Conservation (phyloP, 1,139 yeast species). For the Saccharomyces hybrid region DNA sequence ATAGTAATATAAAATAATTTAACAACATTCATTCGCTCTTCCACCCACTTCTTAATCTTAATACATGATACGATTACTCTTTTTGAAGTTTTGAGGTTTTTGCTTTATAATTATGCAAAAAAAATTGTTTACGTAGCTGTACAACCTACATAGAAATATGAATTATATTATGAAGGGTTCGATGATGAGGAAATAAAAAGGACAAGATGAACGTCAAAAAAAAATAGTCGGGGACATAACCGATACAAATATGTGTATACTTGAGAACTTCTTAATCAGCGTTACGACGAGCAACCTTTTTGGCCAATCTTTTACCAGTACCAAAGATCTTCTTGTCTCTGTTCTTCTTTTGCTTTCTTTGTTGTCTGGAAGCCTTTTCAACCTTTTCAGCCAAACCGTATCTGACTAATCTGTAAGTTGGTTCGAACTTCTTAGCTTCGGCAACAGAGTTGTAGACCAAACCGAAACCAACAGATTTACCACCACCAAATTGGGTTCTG, state of each 20-base stretch:
- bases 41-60: neutral
- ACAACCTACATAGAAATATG: neutral
- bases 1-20: too few relatives aligned
- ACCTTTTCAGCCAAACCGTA: constrained; percentile 93
- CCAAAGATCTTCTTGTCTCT: constrained; percentile 98
- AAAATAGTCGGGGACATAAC: neutral
- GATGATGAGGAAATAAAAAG: neutral
- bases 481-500: constrained; percentile 99
- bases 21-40: neutral
- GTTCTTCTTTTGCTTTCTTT: constrained; percentile 99
- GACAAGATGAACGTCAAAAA: neutral
- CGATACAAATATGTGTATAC: neutral
- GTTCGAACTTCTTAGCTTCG: constrained; percentile 97
- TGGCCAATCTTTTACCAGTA: constrained; percentile 93
- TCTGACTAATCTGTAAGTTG: constrained; percentile 98
- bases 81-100: neutral
- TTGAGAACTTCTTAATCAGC: constrained; percentile 32
- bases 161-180: neutral
- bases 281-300: constrained; percentile 63
- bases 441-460: constrained; percentile 96
- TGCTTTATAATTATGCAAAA: neutral
- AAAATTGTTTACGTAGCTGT: neutral
- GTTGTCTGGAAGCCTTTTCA: constrained; percentile 98
- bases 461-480: constrained; percentile 98
- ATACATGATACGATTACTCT: neutral